Evolutionary conservation across 345 rosid species (phyloP).

Genomic region (Crucihimalaya himalaica): DNA sequence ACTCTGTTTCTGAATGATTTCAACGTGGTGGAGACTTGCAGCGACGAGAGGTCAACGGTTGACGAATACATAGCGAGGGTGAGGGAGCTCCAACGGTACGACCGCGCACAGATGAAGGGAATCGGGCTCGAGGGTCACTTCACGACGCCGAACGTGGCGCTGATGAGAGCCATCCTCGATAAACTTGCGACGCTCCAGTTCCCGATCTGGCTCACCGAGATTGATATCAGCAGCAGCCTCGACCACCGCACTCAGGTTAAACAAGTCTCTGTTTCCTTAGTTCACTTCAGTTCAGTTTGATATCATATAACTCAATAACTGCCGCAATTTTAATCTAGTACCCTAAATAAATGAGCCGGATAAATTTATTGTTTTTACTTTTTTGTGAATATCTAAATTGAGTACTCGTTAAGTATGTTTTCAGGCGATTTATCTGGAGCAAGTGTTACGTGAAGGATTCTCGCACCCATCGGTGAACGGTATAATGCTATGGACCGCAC

Average conservation of each 20-base stretch:
- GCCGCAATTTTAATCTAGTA: neutral
- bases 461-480: slow-evolving; percentile 84
- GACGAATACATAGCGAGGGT: slow-evolving; percentile 60
- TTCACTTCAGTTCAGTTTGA: too few relatives aligned
- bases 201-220: slow-evolving; percentile 92
- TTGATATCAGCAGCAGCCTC: slow-evolving; percentile 56
- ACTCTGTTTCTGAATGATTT: slow-evolving; percentile 80
- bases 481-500: slow-evolving; percentile 86
- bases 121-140: slow-evolving; percentile 84
- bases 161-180: slow-evolving; percentile 72
- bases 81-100: slow-evolving; percentile 50
- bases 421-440: slow-evolving; percentile 67
- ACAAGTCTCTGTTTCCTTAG: neutral
- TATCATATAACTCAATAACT: too few relatives aligned
- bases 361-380: too few relatives aligned
- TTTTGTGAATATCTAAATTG: too few relatives aligned
- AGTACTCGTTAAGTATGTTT: neutral
- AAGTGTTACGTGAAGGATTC: slow-evolving; percentile 83
- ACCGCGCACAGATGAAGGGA: slow-evolving; percentile 55
- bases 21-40: slow-evolving; percentile 82
- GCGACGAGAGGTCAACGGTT: slow-evolving; percentile 65
- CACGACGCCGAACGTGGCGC: slow-evolving; percentile 59
- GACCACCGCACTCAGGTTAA: slow-evolving; percentile 58
- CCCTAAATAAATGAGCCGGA: too few relatives aligned
- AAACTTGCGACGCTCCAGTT: slow-evolving; percentile 66